Base-by-base conservation (phyloP, 352 stramenopile genomes). In the Pythium volutum region DNA sequence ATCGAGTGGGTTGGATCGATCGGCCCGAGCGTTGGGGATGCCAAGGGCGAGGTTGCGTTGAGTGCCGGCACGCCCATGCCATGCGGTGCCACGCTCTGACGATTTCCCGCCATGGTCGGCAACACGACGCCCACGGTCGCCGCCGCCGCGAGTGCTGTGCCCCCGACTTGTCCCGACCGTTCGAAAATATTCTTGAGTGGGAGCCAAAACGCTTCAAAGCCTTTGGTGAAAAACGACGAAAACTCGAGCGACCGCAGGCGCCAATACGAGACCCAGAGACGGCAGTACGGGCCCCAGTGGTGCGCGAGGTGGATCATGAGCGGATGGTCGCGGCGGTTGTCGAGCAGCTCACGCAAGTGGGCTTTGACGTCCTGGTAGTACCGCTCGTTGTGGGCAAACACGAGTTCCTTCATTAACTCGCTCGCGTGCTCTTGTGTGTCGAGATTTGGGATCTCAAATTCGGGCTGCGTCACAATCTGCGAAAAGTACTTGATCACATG, bases 401-500 rank as follows among this genome's bases (percentile, higher is more conserved):
- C 78, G 33, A 90, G 74, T 25, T 84, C 73, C 48, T 87, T 82
- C 22, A 90, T 62, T 10, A 75, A 57, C 38, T 87, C 65, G 33
- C 69, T 59, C 11, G 80, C 64, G 10, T 83, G 69, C 20, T 87
- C 75, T 43, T 83, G 73, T 0, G 69, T 67, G n/a, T 75, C 56
- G 22, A 72, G 53, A 25, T 65, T 70, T 20, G 61, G 51, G 43
- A 85, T 71, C 4, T 60, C 71, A 26, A 81, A 81, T 50, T 78
- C 74, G 6, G 29, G 36, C 49, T 85, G 75, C 10, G 59, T 70
- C 25, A 87, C 65, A 12, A 87, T 66, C 9, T 64, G 73, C 25
- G 71, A 75, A 48, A 90, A 73, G 38, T 78, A 78, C 64, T 87
- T 83, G 70, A 90, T 79, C 42, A 86, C 77, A 33, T 90, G 79